Percentiles rank a stretch among this genome's conserved stretches.
phyloP scores from a whole-genome alignment of 2,329 filamentous ascomycete species.

The Cadophora luteo-olivacea region DNA sequence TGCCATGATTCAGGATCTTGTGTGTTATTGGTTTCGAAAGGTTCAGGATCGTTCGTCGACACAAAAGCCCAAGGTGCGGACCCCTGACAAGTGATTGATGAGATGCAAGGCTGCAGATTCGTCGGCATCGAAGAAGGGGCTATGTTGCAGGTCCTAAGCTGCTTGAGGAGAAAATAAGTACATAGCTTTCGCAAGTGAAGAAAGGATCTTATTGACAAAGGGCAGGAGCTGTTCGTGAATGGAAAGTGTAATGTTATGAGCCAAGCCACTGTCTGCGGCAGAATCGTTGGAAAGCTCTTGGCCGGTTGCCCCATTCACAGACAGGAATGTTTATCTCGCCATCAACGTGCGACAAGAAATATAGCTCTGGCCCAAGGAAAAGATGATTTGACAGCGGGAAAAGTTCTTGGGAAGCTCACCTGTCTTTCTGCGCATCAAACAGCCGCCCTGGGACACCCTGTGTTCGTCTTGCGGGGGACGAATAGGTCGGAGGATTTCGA shows the following conservation, averaged over 20 bases:
- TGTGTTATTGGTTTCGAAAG: constrained; percentile 25
- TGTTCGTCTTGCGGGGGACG: constrained; percentile 17
- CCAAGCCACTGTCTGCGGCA: constrained; percentile 15
- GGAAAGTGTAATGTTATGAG: constrained; percentile 10
- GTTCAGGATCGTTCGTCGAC: constrained; percentile 31
- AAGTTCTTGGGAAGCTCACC: constrained; percentile 20
- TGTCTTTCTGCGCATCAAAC: constrained; percentile 28
- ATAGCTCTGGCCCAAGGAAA: background rate
- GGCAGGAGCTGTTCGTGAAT: background rate
- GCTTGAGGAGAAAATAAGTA: constrained; percentile 37
- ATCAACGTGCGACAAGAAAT: constrained; percentile 14
- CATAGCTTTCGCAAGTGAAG: constrained; percentile 20
- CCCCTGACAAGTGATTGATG: constrained; percentile 35
- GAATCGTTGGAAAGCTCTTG: constrained; percentile 16
- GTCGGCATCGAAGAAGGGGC: constrained; percentile 40
- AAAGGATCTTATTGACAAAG: constrained; percentile 13
- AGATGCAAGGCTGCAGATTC: constrained; percentile 27
- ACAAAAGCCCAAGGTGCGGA: constrained; percentile 40
- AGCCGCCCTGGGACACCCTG: constrained; percentile 22
- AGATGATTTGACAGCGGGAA: constrained; percentile 6
- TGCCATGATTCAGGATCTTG: constrained; percentile 35
- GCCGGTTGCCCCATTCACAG: constrained; percentile 16
- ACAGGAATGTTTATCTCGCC: constrained; percentile 8
- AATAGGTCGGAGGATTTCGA: constrained; percentile 15
- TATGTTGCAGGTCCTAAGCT: constrained; percentile 28